Evolutionary conservation across 2,329 filamentous ascomycete genomes (phyloP), one percentile per base, ranked within the genome.

Genomic region (Aspergillus ustus): DNA sequence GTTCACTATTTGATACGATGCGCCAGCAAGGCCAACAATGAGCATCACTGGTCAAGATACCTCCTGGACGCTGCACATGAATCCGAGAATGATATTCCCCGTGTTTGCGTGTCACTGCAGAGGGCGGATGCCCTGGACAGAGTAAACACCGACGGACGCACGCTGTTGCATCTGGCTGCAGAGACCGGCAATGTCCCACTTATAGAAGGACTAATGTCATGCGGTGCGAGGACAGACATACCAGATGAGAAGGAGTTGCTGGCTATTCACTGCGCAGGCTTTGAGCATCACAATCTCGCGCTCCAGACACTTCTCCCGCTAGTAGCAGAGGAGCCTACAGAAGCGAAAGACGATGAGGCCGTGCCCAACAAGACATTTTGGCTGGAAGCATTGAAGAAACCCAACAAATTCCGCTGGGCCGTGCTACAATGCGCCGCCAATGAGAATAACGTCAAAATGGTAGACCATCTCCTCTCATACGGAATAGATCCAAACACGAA

Each of bases 401-500:
- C 28, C 2, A 40, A n/a, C 29, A 20, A 29, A 8, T 7, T 19
- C 4, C 11, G 28, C 20, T 13, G 8, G 9, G 44, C 2, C 9
- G 43, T 57, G 6, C 17, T 57, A 11, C n/a, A 51, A 15, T 20
- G 7, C 7, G 55, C 55, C 0, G 11, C 43, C 7, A 7, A 15
- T 4, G 17, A 29, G 2, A 29, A 52, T 25, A 44, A 51, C 22
- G 17, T 29, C 7, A 8, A 25, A 22, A 57, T 44, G 19, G 20
- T 43, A 1, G 17, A 29, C 5, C 31, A 43, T 4, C 55, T 57
- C 11, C 55, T 57, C 8, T 11, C 13, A 15, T 19, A 43, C 11
- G 55, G 55, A n/a, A n/a, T 44, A 17, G 44, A 57, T n/a, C 55
- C 55, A 6, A 51, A 51, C 55, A 28, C 55, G 11, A 13, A n/a